Percentiles rank a stretch among this genome's conserved stretches.
phyloP scores from a whole-genome alignment of 2,329 filamentous ascomycete species.

The Clonostachys solani region DNA sequence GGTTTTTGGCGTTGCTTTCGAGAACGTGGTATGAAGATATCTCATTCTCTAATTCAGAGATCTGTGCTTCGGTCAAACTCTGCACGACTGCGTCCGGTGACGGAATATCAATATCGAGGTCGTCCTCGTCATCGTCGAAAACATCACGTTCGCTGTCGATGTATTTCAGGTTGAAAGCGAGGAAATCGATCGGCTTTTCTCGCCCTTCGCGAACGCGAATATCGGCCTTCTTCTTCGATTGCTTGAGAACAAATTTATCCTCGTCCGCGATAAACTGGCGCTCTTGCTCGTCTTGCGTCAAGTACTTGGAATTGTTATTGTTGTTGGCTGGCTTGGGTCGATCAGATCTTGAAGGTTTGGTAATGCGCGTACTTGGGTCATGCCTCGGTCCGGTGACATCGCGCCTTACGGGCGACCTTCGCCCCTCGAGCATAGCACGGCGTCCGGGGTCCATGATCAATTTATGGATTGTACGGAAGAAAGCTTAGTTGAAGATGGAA shows the following conservation, averaged over 20 bases:
- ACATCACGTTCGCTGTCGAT: constrained; percentile 81
- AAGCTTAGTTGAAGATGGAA: too few relatives aligned
- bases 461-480: too few relatives aligned
- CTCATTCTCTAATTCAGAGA: constrained; percentile 75
- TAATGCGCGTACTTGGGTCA: constrained; percentile 51
- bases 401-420: constrained; percentile 34
- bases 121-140: constrained; percentile 79
- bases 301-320: constrained; percentile 32
- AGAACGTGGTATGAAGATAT: constrained; percentile 76
- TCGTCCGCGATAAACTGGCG: constrained; percentile 88
- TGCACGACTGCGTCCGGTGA: constrained; percentile 80
- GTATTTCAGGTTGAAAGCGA: constrained; percentile 85
- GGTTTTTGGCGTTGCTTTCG: constrained; percentile 73
- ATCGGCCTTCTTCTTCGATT: constrained; percentile 96
- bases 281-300: constrained; percentile 74
- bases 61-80: constrained; percentile 59
- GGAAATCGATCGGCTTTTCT: constrained; percentile 88
- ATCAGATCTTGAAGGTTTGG: constrained; percentile 38
- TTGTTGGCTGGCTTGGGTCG: constrained; percentile 16
- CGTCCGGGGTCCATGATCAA: constrained; percentile 48
- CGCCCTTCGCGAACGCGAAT: constrained; percentile 89
- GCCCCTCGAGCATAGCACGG: constrained; percentile 47
- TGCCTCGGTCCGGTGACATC: constrained; percentile 52
- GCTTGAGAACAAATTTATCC: constrained; percentile 91
- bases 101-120: constrained; percentile 69